Evolutionary conservation across 1,284 basidiomycete species (phyloP).

Genomic region (Vanrija sp.): DNA sequence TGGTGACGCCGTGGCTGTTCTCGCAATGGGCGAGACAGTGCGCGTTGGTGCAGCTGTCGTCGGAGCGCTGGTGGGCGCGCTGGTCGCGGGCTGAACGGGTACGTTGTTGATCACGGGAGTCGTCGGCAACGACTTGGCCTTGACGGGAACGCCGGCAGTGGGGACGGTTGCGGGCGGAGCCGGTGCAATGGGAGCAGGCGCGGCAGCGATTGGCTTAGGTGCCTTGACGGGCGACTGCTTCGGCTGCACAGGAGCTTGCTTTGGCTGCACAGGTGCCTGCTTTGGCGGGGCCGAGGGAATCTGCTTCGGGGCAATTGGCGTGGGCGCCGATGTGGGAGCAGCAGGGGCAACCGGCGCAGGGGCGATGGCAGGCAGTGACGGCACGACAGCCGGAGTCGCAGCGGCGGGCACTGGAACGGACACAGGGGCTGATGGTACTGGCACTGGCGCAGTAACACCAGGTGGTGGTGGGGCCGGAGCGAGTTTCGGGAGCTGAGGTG

Average conservation of each 20-base stretch:
- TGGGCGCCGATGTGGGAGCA: neutral
- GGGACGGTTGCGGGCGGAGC: neutral
- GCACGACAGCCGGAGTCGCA: no score
- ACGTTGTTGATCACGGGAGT: neutral
- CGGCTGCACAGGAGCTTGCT: neutral
- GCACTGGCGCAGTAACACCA: neutral
- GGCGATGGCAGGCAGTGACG: neutral
- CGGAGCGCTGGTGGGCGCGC: neutral
- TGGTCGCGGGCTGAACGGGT: neutral
- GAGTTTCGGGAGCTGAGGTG: neutral
- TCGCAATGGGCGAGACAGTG: conserved; percentile 13
- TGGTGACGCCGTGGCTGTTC: conserved; percentile 11
- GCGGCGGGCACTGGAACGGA: no score
- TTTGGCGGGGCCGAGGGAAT: conserved; percentile 1
- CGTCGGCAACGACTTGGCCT: neutral
- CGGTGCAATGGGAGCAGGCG: neutral
- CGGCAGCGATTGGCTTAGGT: neutral
- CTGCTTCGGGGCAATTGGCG: neutral
- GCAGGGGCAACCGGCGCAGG: neutral
- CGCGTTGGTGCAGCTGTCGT: conserved; percentile 2
- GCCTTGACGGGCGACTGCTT: neutral
- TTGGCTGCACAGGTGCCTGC: neutral
- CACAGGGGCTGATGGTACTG: neutral
- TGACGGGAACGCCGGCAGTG: neutral
- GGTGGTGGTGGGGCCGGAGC: neutral